These are phyloP conservation scores for Solanum paucissectum DNA, from an alignment of 257 asterid genomes.

Conservation along the genomic window DNA sequence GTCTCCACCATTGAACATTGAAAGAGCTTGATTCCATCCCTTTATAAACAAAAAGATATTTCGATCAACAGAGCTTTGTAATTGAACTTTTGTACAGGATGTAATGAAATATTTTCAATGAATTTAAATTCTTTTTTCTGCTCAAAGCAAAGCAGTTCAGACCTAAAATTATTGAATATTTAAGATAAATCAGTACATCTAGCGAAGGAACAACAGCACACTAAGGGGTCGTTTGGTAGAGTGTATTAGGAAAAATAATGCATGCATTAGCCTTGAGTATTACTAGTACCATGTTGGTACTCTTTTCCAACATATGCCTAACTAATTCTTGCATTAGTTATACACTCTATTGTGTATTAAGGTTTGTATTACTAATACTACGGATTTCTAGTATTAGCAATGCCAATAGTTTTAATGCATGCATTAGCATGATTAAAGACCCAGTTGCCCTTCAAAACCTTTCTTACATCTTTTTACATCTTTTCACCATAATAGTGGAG, in stretches of 20 bases:
- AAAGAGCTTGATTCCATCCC: conserved; percentile 87
- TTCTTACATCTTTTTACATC: neutral
- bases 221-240: neutral
- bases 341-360: neutral
- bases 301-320: neutral
- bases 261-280: neutral
- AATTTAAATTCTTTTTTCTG: neutral
- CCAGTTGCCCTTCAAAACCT: neutral
- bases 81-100: neutral
- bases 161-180: neutral
- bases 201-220: neutral
- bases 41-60: conserved; percentile 15
- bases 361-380: neutral
- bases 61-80: neutral
- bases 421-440: neutral
- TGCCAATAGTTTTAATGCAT: neutral
- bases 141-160: neutral
- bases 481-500: too few species aligned
- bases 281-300: neutral
- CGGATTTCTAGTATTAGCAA: neutral
- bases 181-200: neutral
- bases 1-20: conserved; percentile 51
- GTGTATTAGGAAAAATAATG: neutral
- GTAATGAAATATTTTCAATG: neutral
- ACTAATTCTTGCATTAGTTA: neutral